A percentile compares a stretch with the other conserved stretches of the same genome.
phyloP scores from a whole-genome alignment of 768 basidiomycete species.

The Clathrus columnatus region DNA sequence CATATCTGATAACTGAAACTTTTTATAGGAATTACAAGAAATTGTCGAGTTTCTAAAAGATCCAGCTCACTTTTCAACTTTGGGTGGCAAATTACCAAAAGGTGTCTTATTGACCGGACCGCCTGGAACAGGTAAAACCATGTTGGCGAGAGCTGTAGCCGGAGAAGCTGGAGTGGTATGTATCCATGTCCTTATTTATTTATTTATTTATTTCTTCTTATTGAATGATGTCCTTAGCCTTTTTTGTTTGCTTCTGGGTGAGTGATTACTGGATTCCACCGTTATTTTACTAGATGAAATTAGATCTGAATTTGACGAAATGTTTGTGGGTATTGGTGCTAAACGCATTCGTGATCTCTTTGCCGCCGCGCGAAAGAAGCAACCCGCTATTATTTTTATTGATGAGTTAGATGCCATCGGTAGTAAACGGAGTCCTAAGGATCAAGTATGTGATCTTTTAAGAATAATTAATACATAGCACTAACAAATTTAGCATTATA shows the following conservation, averaged over 20 bases:
- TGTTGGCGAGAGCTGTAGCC: conserved; percentile 94
- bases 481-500: conserved; percentile 41
- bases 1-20: neutral
- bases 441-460: conserved; percentile 36
- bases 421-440: conserved; percentile 73
- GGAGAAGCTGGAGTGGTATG: conserved; percentile 85
- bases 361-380: conserved; percentile 84
- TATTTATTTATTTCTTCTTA: neutral
- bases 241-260: conserved; percentile 95
- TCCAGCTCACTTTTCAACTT: conserved; percentile 77
- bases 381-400: conserved; percentile 97
- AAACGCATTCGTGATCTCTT: conserved; percentile 95
- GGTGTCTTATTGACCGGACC: conserved; percentile 87
- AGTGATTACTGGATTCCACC: conserved; percentile 17
- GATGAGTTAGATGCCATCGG: conserved; percentile 94
- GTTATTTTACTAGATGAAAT: neutral
- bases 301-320: conserved; percentile 94
- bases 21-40: conserved; percentile 75
- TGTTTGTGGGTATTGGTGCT: conserved; percentile 94
- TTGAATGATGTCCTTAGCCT: conserved; percentile 29
- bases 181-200: neutral
- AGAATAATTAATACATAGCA: neutral
- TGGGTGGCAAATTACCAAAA: conserved; percentile 92
- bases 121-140: conserved; percentile 95
- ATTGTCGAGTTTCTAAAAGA: conserved; percentile 94